Percentiles rank a stretch among this genome's conserved stretches.
These are phyloP conservation scores for Trichoderma reesei DNA, from an alignment of 495 filamentous ascomycete genomes.

Conservation along the genomic window DNA sequence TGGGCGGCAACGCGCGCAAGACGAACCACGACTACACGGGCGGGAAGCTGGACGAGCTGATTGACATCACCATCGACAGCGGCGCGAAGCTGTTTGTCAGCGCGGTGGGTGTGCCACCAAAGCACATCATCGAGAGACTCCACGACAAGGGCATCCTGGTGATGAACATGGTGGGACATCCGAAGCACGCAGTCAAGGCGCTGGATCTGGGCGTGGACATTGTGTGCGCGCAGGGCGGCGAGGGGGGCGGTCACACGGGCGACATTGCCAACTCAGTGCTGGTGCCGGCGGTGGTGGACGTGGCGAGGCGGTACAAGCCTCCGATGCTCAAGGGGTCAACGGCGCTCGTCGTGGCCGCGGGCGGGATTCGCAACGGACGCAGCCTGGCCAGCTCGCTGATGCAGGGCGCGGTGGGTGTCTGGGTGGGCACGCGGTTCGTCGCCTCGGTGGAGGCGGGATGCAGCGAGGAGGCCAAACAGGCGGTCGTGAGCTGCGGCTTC, in stretches of 20 bases:
- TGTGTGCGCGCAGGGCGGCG: constrained; percentile 76
- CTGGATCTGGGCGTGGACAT: constrained; percentile 73
- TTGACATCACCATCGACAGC: constrained; percentile 68
- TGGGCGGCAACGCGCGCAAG: constrained; percentile 66
- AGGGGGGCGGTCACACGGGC: constrained; percentile 76
- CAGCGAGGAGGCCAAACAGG: constrained; percentile 66
- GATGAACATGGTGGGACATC: constrained; percentile 95
- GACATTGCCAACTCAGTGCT: constrained; percentile 63
- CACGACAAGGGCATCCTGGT: constrained; percentile 67
- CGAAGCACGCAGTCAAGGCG: constrained; percentile 79
- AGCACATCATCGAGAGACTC: constrained; percentile 54
- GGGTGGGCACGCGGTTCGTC: constrained; percentile 82
- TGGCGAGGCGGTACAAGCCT: constrained; percentile 53
- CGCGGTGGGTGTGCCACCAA: constrained; percentile 74
- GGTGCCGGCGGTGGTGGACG: constrained; percentile 65
- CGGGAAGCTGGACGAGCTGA: constrained; percentile 71
- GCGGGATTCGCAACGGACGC: constrained; percentile 62
- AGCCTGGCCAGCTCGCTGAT: constrained; percentile 61
- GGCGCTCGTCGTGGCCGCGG: constrained; percentile 64
- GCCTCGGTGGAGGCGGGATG: constrained; percentile 68
- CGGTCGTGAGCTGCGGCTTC: constrained; percentile 64
- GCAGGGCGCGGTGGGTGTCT: constrained; percentile 65
- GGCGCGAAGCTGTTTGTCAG: constrained; percentile 72
- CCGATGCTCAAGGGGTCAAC: constrained; percentile 35
- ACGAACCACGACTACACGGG: constrained; percentile 91